These are phyloP conservation scores for Amauroascus niger DNA, from an alignment of 2,329 filamentous ascomycete species.

Conservation along the genomic window DNA sequence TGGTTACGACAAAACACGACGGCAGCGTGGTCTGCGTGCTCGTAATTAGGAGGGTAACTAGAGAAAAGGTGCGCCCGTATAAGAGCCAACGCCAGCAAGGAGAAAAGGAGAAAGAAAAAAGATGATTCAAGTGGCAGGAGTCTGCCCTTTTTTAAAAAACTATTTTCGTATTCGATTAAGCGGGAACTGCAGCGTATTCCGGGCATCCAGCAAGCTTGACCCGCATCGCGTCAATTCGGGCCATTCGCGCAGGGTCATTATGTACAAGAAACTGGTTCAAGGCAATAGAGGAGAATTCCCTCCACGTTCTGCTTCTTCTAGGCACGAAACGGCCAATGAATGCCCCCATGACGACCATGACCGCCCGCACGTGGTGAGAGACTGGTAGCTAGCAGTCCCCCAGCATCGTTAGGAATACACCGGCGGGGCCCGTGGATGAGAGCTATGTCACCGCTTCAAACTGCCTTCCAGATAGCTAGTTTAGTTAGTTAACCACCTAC, in stretches of 20 bases:
- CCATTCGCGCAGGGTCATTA: constrained; percentile 6
- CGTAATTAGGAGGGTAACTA: constrained; percentile 13
- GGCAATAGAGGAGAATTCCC: background rate
- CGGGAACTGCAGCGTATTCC: constrained; percentile 18
- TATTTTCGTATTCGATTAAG: background rate
- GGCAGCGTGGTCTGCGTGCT: background rate
- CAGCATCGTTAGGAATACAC: background rate
- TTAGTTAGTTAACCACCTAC: background rate
- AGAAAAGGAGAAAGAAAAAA: background rate
- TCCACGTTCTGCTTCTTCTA: background rate
- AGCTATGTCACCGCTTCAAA: background rate
- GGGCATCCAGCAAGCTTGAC: constrained; percentile 13
- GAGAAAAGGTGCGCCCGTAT: background rate
- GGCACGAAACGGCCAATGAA: background rate
- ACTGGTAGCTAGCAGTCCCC: background rate
- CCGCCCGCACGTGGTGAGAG: background rate
- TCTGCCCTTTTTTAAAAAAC: constrained; percentile 9
- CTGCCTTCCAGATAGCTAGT: background rate
- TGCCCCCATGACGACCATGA: background rate
- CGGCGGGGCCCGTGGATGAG: background rate
- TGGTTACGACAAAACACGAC: constrained; percentile 13
- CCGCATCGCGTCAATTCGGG: background rate
- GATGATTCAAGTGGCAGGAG: background rate
- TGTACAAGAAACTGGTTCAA: constrained; percentile 3
- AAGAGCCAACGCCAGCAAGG: background rate